Evolutionary conservation across 1,139 yeast genomes (phyloP).

Genomic region (Suhomyces coccinellae): DNA sequence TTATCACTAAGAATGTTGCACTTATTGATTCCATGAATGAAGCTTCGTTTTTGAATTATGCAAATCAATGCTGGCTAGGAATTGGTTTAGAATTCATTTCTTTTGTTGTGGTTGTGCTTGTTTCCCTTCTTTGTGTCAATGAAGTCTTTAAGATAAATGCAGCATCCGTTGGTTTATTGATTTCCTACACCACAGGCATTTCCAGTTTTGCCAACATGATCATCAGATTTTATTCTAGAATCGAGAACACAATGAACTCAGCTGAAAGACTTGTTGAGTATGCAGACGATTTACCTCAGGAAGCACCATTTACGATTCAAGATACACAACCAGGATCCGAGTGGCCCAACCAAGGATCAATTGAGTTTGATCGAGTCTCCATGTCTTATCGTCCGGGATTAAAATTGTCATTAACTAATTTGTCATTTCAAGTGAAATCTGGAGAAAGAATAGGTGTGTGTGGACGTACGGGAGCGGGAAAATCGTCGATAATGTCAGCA

Average conservation of each 20-base stretch:
- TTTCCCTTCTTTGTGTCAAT: conserved; percentile 61
- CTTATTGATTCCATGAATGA: conserved; percentile 66
- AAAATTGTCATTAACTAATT: conserved; percentile 66
- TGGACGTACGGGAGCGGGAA: conserved; percentile 83
- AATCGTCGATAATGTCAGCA: conserved; percentile 66
- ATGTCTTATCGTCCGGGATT: conserved; percentile 74
- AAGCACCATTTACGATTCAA: conserved; percentile 37
- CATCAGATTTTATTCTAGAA: conserved; percentile 58
- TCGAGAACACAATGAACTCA: conserved; percentile 81
- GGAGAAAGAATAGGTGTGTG: conserved; percentile 71
- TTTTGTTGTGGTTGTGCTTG: conserved; percentile 38
- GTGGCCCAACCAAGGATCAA: conserved; percentile 50
- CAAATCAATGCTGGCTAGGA: conserved; percentile 78
- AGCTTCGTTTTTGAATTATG: conserved; percentile 63
- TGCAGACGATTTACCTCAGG: conserved; percentile 49
- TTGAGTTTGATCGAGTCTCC: conserved; percentile 56
- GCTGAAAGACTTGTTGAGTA: conserved; percentile 76
- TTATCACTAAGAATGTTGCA: conserved; percentile 47
- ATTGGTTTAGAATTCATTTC: conserved; percentile 55
- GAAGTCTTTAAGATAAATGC: conserved; percentile 62
- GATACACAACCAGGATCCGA: conserved; percentile 53
- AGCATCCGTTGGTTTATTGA: conserved; percentile 68
- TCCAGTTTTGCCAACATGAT: conserved; percentile 48
- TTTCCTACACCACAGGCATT: conserved; percentile 56
- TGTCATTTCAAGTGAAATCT: conserved; percentile 47